A percentile compares a stretch with the other conserved stretches of the same genome.
Evolutionary conservation across 2,329 filamentous ascomycete genomes (phyloP).

Genomic region (Dothistroma septosporum): DNA sequence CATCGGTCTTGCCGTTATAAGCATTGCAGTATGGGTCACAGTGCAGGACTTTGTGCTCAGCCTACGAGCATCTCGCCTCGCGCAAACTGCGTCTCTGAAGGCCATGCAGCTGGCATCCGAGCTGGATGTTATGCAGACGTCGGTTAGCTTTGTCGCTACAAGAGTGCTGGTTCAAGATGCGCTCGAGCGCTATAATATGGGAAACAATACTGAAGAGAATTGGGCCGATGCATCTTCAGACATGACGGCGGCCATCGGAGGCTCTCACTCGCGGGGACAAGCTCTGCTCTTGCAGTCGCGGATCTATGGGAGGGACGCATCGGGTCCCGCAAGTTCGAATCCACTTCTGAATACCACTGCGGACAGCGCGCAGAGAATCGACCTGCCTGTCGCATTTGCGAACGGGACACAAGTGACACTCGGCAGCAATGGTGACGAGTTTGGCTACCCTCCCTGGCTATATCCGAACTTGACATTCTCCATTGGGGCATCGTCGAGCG

Average conservation of each 20-base stretch:
- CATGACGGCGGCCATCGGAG: conserved; percentile 65
- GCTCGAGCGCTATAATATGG: conserved; percentile 49
- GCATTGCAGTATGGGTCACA: conserved; percentile 66
- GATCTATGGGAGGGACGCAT: conserved; percentile 67
- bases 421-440: conserved; percentile 38
- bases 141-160: conserved; percentile 67
- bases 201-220: conserved; percentile 54
- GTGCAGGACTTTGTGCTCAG: conserved; percentile 58
- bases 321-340: conserved; percentile 46
- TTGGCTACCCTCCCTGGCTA: conserved; percentile 67
- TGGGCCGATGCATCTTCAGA: conserved; percentile 63
- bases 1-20: conserved; percentile 69
- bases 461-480: conserved; percentile 75
- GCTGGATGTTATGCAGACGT: conserved; percentile 72
- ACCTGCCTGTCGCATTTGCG: conserved; percentile 54
- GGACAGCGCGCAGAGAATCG: conserved; percentile 46
- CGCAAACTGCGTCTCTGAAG: conserved; percentile 80
- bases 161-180: conserved; percentile 52
- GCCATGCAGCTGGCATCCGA: conserved; percentile 75
- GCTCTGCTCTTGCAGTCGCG: conserved; percentile 62
- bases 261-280: conserved; percentile 42
- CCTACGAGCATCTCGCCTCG: conserved; percentile 56
- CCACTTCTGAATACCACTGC: conserved; percentile 64
- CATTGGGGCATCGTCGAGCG: conserved; percentile 13
- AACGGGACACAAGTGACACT: conserved; percentile 59